These are phyloP conservation scores for Sherardia arvensis DNA, from an alignment of 257 asterid genomes.

Conservation along the genomic window DNA sequence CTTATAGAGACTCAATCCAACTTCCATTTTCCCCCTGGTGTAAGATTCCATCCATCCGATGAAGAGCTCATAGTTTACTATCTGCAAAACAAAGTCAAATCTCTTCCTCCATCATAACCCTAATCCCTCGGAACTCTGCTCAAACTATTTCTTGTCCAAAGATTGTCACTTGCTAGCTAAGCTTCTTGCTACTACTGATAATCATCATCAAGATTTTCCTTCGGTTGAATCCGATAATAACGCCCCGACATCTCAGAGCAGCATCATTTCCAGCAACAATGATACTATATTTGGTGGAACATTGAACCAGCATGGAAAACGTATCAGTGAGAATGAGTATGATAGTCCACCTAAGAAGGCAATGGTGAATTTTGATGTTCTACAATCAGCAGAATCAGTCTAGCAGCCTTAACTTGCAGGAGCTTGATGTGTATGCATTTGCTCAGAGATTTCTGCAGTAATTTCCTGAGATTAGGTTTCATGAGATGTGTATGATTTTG, in stretches of 20 bases:
- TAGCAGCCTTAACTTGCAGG: constrained; percentile 22
- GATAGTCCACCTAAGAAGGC: constrained; percentile 9
- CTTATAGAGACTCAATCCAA: constrained; percentile 9
- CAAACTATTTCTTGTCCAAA: constrained; percentile 32
- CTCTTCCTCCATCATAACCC: constrained; percentile 26
- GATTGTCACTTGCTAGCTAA: constrained; percentile 31
- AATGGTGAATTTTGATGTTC: constrained; percentile 10
- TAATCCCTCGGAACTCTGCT: constrained; percentile 17
- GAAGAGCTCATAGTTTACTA: constrained; percentile 47
- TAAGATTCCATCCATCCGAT: constrained; percentile 60
- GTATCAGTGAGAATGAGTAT: constrained; percentile 6
- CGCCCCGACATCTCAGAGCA: constrained; percentile 15
- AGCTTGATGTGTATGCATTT: constrained; percentile 20
- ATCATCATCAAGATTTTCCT: constrained; percentile 17
- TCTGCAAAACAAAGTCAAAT: constrained; percentile 41
- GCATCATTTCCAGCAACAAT: neutral
- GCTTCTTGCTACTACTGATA: constrained; percentile 23
- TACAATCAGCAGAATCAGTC: constrained; percentile 11
- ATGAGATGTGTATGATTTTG: neutral
- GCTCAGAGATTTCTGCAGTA: constrained; percentile 18
- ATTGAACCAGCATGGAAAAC: constrained; percentile 5
- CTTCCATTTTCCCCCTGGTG: constrained; percentile 49
- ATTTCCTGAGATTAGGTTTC: neutral
- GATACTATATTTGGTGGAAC: neutral
- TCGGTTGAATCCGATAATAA: constrained; percentile 14